A percentile compares a stretch with the other conserved stretches of the same genome.
phyloP scores from a whole-genome alignment of 2,329 filamentous ascomycete species.

The Colletotrichum sidae region DNA sequence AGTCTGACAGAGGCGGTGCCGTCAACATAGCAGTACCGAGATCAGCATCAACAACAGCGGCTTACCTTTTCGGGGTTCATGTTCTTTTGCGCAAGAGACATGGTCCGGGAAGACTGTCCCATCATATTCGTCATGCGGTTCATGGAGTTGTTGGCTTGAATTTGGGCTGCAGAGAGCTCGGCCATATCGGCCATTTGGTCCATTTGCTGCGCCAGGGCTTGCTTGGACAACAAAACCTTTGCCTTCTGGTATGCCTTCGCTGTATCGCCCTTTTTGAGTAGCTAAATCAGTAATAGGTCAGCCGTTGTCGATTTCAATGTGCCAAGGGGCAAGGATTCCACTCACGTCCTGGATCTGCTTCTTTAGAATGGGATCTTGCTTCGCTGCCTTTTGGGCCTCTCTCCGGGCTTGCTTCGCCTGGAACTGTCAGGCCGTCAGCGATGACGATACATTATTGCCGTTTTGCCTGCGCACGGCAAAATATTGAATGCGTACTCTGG shows the following conservation, averaged over 20 bases:
- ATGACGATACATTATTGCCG: background rate
- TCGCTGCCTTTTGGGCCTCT: slow-evolving; percentile 70
- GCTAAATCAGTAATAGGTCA: slow-evolving; percentile 41
- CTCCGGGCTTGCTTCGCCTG: slow-evolving; percentile 72
- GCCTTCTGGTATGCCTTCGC: slow-evolving; percentile 73
- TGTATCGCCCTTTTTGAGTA: slow-evolving; percentile 73
- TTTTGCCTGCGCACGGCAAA: background rate
- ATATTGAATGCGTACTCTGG: slow-evolving; percentile 55
- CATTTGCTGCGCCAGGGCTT: slow-evolving; percentile 72
- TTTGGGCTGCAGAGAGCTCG: slow-evolving; percentile 69
- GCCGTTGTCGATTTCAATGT: background rate
- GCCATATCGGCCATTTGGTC: slow-evolving; percentile 75
- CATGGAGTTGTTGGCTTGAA: slow-evolving; percentile 74
- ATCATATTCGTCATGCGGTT: slow-evolving; percentile 75
- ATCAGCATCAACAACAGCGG: background rate
- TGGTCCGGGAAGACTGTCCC: slow-evolving; percentile 68
- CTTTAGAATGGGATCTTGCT: slow-evolving; percentile 70
- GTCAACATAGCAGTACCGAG: background rate
- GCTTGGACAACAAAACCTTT: slow-evolving; percentile 71
- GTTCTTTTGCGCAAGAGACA: slow-evolving; percentile 68
- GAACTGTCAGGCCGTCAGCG: slow-evolving; percentile 53
- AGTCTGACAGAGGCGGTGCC: slow-evolving; percentile 52
- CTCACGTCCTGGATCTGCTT: slow-evolving; percentile 70
- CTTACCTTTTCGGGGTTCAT: slow-evolving; percentile 68
- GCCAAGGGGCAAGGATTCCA: background rate